Base-by-base conservation (phyloP, 495 filamentous ascomycete genomes). In the Lasiosphaeria hispida region DNA sequence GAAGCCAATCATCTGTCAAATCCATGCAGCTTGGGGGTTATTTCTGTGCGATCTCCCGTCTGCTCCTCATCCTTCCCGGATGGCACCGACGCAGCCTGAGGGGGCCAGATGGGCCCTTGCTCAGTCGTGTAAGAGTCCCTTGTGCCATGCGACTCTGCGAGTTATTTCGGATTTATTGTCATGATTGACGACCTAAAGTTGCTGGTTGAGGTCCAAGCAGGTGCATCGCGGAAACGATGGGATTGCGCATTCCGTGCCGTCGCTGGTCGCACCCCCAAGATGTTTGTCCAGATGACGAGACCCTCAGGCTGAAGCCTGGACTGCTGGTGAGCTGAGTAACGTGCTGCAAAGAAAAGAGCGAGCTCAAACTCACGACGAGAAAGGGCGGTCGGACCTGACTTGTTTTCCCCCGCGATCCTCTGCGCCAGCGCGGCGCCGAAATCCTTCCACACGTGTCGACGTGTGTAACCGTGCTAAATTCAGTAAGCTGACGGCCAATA, bases 1-100 rank as follows among this genome's bases (percentile, higher is more conserved):
- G 43, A 57, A 62, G 55, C 59, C 54, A 62, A 62, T 54, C 59
- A 58, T 33, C 40, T 39, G 33, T 11, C 40, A 44, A 48, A 4
- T 11, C 5, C 15, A 7, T 11, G 30, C 18, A 15, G 14, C 17
- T 49, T 50, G 36, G 50, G 58, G 42, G 56, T 49, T 56, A 49
- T 55, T 42, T 17, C 10, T 35, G 40, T 30, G 23, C 23, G 23
- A 41, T 43, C 36, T 23, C 19, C 36, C 51, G 14, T 44, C 49
- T 38, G 37, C 14, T 30, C 34, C 18, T 5, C 8, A 19, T 3
- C 19, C 41, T 44, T 9, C 11, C 23, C 18, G 13, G 23, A 19
- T 14, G 10, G n/a, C 18, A 7, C 30, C 49, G 8, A 36, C 6
- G 45, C 30, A 15, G 34, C 23, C 34, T 23, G 37, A 9, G 48